A percentile compares a stretch with the other conserved stretches of the same genome.
Conservation (phyloP, 257 asterid genomes). For the Nemophila menziesii region DNA sequence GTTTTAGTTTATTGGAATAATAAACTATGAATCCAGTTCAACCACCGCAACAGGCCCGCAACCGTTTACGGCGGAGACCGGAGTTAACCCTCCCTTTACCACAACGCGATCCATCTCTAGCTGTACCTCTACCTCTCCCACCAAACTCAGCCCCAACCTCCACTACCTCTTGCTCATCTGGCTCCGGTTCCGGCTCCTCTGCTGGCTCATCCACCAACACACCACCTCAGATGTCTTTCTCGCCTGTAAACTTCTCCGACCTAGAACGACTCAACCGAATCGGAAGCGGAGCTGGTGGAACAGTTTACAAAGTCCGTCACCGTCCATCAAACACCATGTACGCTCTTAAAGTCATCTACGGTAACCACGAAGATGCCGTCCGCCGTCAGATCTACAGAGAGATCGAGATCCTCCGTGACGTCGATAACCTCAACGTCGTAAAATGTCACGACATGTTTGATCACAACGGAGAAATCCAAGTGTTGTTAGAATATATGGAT, state of each 20-base stretch:
- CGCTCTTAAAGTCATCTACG: slow-evolving; percentile 18
- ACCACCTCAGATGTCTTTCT: background rate
- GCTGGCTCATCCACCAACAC: background rate
- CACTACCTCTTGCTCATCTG: background rate
- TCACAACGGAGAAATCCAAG: slow-evolving; percentile 15
- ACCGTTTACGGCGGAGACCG: slow-evolving; percentile 27
- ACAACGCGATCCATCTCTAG: slow-evolving; percentile 50
- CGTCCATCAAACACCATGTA: slow-evolving; percentile 13
- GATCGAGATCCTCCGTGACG: slow-evolving; percentile 17
- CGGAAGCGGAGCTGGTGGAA: background rate
- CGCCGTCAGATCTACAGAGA: slow-evolving; percentile 9
- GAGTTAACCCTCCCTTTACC: slow-evolving; percentile 78
- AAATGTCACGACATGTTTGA: slow-evolving; percentile 17
- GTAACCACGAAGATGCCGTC: slow-evolving; percentile 14
- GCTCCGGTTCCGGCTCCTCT: too few relatives aligned
- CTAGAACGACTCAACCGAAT: slow-evolving; percentile 1
- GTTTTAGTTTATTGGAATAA: too few relatives aligned
- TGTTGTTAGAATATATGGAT: slow-evolving; percentile 15
- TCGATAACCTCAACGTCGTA: slow-evolving; percentile 19
- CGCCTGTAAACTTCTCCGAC: background rate
- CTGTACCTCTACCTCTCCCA: slow-evolving; percentile 72
- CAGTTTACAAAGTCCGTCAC: slow-evolving; percentile 18
- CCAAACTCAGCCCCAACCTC: slow-evolving; percentile 10
- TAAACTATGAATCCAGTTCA: slow-evolving; percentile 42
- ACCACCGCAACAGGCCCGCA: slow-evolving; percentile 30